Conservation (phyloP, 2,329 filamentous ascomycete genomes). For the Diaporthe batatas region DNA sequence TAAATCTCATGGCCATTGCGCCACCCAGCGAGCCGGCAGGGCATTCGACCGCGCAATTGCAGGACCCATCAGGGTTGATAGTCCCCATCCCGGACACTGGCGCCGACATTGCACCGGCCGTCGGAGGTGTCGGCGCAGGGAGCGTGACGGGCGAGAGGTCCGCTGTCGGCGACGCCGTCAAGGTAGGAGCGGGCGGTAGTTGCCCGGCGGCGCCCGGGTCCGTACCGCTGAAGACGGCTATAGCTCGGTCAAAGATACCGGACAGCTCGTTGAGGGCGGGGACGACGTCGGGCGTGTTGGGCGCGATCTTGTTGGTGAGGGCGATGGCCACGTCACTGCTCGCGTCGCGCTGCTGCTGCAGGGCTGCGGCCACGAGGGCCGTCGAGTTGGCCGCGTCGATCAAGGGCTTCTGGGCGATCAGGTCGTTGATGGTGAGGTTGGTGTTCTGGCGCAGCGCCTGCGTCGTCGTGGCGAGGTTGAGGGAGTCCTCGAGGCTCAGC, state of each 20-base stretch:
- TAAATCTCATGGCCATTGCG: conserved; percentile 11
- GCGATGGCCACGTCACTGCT: conserved; percentile 25
- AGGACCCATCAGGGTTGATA: conserved; percentile 24
- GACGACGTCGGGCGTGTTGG: conserved; percentile 20
- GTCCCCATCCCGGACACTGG: conserved; percentile 15
- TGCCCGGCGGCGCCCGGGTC: not conserved
- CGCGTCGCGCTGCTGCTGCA: conserved; percentile 3
- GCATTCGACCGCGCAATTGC: conserved; percentile 32
- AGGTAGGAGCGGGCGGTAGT: conserved; percentile 8
- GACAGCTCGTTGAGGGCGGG: conserved; percentile 11
- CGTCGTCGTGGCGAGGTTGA: conserved; percentile 26
- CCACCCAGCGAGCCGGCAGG: conserved; percentile 29
- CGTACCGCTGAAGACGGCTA: conserved; percentile 17
- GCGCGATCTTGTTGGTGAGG: conserved; percentile 24
- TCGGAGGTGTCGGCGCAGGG: not conserved
- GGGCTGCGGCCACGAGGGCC: not conserved
- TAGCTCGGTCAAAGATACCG: conserved; percentile 15
- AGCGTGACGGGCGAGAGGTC: conserved; percentile 7
- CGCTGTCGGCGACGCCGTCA: not conserved
- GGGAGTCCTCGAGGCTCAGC: conserved; percentile 22
- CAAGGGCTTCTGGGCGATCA: conserved; percentile 34
- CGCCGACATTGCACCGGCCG: not conserved
- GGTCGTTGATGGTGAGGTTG: conserved; percentile 35
- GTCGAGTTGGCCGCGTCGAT: not conserved
- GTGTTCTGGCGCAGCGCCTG: conserved; percentile 30